These are phyloP conservation scores for Hypoxylon fragiforme DNA, from an alignment of 495 filamentous ascomycete species.

Conservation along the genomic window DNA sequence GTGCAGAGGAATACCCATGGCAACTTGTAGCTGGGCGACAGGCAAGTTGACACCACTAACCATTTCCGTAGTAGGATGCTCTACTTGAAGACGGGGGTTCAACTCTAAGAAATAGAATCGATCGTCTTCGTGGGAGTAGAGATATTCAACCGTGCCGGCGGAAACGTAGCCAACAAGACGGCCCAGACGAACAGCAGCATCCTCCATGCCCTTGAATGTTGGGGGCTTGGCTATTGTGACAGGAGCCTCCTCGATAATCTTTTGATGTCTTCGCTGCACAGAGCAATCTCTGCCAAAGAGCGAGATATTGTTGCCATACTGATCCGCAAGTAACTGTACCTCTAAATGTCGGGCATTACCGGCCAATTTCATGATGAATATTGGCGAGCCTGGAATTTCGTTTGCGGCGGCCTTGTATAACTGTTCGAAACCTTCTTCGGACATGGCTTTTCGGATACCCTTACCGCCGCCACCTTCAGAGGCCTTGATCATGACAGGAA, in stretches of 20 bases:
- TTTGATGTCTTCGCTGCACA: constrained; percentile 97
- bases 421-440: constrained; percentile 77
- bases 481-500: constrained; percentile 99
- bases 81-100: constrained; percentile 97
- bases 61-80: constrained; percentile 99
- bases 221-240: constrained; percentile 88
- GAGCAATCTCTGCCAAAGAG: constrained; percentile 98
- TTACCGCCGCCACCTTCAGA: constrained; percentile 99
- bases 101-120: constrained; percentile 99
- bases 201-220: constrained; percentile 96
- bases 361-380: constrained; percentile 99
- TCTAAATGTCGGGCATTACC: constrained; percentile 96
- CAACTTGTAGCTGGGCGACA: constrained; percentile 95
- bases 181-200: constrained; percentile 91
- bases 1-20: constrained; percentile 97
- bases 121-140: constrained; percentile 97
- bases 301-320: constrained; percentile 99
- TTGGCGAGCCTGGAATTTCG: constrained; percentile 98
- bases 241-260: constrained; percentile 99
- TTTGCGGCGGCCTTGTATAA: constrained; percentile 94
- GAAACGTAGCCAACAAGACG: constrained; percentile 97
- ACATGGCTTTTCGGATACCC: constrained; percentile 95
- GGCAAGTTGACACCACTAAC: constrained; percentile 97
- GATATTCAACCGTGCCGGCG: constrained; percentile 97
- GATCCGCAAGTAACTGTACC: constrained; percentile 94